These are phyloP conservation scores for Stemphylium vesicarium DNA, from an alignment of 2,329 filamentous ascomycete species.

Conservation along the genomic window DNA sequence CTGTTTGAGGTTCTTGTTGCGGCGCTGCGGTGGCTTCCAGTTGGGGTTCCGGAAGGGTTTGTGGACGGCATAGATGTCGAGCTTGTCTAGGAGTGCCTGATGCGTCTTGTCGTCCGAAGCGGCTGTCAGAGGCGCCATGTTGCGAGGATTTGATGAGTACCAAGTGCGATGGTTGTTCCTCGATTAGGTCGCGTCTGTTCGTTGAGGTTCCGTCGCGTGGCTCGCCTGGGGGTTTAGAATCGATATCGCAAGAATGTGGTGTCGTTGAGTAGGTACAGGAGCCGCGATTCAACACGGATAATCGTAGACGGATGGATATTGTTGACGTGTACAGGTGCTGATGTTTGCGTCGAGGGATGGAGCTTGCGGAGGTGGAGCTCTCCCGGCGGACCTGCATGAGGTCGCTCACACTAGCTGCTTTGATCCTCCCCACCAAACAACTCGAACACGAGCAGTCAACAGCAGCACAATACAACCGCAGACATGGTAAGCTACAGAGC, in stretches of 20 bases:
- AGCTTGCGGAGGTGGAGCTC: slow-evolving; percentile 33
- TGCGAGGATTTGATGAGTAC: slow-evolving; percentile 3
- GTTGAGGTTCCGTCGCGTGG: slow-evolving; percentile 3
- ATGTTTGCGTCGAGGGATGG: slow-evolving; percentile 10
- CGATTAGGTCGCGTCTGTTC: not conserved
- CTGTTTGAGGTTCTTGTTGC: slow-evolving; percentile 99
- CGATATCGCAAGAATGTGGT: not conserved
- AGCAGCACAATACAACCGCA: slow-evolving; percentile 4
- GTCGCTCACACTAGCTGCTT: slow-evolving; percentile 34
- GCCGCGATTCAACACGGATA: not conserved
- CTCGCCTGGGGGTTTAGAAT: not conserved
- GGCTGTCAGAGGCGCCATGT: slow-evolving; percentile 67
- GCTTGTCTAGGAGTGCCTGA: slow-evolving; percentile 82
- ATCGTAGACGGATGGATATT: not conserved
- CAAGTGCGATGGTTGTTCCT: no score
- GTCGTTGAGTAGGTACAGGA: not conserved
- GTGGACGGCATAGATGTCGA: slow-evolving; percentile 85
- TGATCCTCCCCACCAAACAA: slow-evolving; percentile 32
- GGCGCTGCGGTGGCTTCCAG: slow-evolving; percentile 92
- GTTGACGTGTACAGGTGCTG: slow-evolving; percentile 1
- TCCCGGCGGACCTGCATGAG: slow-evolving; percentile 15
- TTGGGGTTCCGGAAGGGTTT: slow-evolving; percentile 89
- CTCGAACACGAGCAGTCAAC: slow-evolving; percentile 24
- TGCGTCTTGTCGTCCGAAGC: slow-evolving; percentile 80
- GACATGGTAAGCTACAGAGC: slow-evolving; percentile 34